Conservation (phyloP, 2,329 filamentous ascomycete genomes). For the Leptosphaerulina australis region DNA sequence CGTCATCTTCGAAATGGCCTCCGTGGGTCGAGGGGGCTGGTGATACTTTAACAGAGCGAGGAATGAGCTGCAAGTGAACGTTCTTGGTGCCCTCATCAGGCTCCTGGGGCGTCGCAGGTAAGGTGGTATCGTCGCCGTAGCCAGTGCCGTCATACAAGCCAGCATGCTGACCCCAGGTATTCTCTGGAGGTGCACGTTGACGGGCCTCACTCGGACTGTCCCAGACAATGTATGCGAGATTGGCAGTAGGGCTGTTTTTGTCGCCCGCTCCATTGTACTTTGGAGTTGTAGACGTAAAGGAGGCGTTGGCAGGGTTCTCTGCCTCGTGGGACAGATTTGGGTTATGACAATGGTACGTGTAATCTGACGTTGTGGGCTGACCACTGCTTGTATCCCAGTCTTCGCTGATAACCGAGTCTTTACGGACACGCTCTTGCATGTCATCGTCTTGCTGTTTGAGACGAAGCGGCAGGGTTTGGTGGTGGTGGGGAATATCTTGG, state of each 20-base stretch:
- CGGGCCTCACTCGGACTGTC: neutral
- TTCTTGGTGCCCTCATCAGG: slow-evolving; percentile 5
- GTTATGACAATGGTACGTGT: neutral
- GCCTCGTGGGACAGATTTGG: neutral
- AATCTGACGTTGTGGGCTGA: neutral
- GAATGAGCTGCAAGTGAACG: neutral
- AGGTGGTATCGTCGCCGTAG: slow-evolving; percentile 25
- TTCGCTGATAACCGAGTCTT: slow-evolving; percentile 1
- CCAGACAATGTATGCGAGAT: slow-evolving; percentile 19
- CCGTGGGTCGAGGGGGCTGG: neutral
- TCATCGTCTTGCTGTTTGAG: slow-evolving; percentile 1
- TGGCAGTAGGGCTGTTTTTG: neutral
- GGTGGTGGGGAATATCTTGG: neutral
- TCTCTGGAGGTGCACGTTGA: slow-evolving; percentile 4
- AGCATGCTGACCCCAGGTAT: slow-evolving; percentile 21
- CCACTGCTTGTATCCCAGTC: slow-evolving; percentile 4
- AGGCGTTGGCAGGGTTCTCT: neutral
- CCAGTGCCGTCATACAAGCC: slow-evolving; percentile 36
- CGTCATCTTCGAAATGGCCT: neutral
- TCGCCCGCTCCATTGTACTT: neutral
- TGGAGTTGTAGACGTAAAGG: neutral
- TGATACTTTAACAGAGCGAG: neutral
- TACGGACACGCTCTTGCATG: neutral
- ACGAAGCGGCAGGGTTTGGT: slow-evolving; percentile 4
- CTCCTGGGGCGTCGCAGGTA: slow-evolving; percentile 3